phyloP scores from a whole-genome alignment of 2,329 filamentous ascomycete species.

The Eutypa lata region DNA sequence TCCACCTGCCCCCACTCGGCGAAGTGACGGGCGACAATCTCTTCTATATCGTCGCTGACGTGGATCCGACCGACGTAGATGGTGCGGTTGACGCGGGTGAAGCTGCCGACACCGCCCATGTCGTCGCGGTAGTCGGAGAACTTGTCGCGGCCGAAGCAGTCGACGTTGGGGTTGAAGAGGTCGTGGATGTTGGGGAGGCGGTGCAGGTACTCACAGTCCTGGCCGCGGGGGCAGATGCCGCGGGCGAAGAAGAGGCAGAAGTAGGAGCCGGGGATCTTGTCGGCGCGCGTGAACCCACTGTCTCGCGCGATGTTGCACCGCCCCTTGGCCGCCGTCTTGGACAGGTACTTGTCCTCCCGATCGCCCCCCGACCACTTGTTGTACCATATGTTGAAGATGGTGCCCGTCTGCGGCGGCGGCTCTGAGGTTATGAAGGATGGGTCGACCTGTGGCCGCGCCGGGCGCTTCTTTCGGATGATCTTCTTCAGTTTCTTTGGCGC shows the following conservation, averaged over 20 bases:
- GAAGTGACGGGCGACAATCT: constrained; percentile 91
- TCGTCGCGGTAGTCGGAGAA: constrained; percentile 91
- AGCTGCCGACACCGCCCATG: constrained; percentile 95
- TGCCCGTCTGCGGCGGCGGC: constrained; percentile 87
- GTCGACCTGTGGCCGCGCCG: constrained; percentile 88
- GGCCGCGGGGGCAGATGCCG: constrained; percentile 79
- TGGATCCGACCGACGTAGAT: constrained; percentile 93
- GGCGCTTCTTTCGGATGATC: constrained; percentile 82
- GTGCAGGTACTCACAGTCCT: constrained; percentile 93
- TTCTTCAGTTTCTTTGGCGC: constrained; percentile 73
- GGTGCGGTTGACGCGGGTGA: constrained; percentile 90
- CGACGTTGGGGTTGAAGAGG: constrained; percentile 88
- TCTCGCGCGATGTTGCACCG: constrained; percentile 85
- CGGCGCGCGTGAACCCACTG: constrained; percentile 74
- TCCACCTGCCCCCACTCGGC: constrained; percentile 96
- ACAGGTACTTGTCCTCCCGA: constrained; percentile 84
- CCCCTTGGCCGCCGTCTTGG: constrained; percentile 75
- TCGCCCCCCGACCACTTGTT: constrained; percentile 98
- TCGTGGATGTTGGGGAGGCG: constrained; percentile 83
- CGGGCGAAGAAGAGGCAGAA: constrained; percentile 92
- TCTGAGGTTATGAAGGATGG: constrained; percentile 78
- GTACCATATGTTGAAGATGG: constrained; percentile 97
- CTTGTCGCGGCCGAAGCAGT: constrained; percentile 94
- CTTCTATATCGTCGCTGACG: constrained; percentile 94
- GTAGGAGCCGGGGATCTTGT: constrained; percentile 74